A percentile compares a stretch with the other conserved stretches of the same genome.
Evolutionary conservation across 371 early-diverging fungal genomes (phyloP).

Genomic region (Dichotomocladium elegans): DNA sequence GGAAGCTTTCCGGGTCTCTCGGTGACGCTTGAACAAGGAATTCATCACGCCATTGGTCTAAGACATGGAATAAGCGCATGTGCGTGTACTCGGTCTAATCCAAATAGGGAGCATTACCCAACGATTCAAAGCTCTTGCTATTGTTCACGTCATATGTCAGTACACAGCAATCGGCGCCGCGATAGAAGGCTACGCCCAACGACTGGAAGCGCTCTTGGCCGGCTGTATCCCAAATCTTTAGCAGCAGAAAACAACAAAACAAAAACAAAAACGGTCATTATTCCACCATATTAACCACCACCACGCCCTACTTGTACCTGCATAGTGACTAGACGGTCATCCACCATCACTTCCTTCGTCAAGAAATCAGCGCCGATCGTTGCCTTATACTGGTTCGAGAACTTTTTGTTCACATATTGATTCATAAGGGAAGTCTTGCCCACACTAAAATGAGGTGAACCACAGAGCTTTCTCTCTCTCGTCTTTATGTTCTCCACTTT

Average conservation of each 20-base stretch:
- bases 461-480: neutral
- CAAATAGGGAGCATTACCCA: constrained; percentile 55
- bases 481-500: neutral
- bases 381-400: constrained; percentile 98
- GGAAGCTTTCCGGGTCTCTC: constrained; percentile 94
- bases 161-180: constrained; percentile 99
- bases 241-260: neutral
- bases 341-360: constrained; percentile 96
- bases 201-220: constrained; percentile 97
- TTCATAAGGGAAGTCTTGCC: constrained; percentile 98
- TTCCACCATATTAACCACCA: too few species aligned
- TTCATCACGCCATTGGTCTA: constrained; percentile 91
- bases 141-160: constrained; percentile 97
- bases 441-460: constrained; percentile 49
- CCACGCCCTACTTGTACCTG: too few species aligned
- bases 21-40: constrained; percentile 94
- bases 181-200: constrained; percentile 96
- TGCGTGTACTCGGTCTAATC: neutral
- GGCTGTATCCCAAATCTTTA: constrained; percentile 91
- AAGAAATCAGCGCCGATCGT: constrained; percentile 99
- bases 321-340: constrained; percentile 85
- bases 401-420: constrained; percentile 98
- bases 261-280: constrained; percentile 70
- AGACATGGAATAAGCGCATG: neutral
- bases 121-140: constrained; percentile 89